A percentile compares a stretch with the other conserved stretches of the same genome.
phyloP scores from a whole-genome alignment of 139 green algal genomes.

The Coelastrella sp. region DNA sequence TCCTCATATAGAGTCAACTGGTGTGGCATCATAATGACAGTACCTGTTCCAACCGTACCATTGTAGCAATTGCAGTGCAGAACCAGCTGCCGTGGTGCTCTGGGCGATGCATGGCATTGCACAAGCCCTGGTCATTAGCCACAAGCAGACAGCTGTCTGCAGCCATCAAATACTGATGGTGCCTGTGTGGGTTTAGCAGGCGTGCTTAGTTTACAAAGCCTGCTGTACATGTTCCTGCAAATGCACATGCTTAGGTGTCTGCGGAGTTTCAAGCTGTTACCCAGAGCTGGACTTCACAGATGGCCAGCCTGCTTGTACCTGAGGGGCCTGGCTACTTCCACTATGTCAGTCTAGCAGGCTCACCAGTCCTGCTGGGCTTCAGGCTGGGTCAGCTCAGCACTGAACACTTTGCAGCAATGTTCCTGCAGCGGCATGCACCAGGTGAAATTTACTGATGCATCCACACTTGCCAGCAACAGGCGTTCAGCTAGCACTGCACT shows the following conservation, averaged over 20 bases:
- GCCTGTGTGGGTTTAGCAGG: no score
- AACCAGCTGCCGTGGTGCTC: background rate
- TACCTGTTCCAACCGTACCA: no score
- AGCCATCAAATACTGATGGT: no score
- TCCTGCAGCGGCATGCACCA: constrained; percentile 28
- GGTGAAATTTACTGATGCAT: background rate
- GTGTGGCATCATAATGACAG: no score
- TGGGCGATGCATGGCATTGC: background rate
- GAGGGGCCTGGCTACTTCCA: constrained; percentile 21
- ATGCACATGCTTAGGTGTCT: background rate
- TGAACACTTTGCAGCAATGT: constrained; percentile 22
- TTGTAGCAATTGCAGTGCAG: no score
- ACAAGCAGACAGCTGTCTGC: no score
- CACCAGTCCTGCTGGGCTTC: constrained; percentile 19
- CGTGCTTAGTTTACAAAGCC: no score
- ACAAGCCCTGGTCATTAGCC: background rate
- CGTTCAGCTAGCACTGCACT: background rate
- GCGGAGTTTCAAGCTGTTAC: background rate
- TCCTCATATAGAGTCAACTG: no score
- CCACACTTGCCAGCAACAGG: background rate
- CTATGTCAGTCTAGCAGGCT: background rate
- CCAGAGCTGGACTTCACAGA: background rate
- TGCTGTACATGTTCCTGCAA: background rate
- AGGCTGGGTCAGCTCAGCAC: constrained; percentile 18
- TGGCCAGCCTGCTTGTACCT: constrained; percentile 10